A percentile compares a stretch with the other conserved stretches of the same genome.
These are phyloP conservation scores for Podospora tetraspora DNA, from an alignment of 495 filamentous ascomycete genomes.

Conservation along the genomic window DNA sequence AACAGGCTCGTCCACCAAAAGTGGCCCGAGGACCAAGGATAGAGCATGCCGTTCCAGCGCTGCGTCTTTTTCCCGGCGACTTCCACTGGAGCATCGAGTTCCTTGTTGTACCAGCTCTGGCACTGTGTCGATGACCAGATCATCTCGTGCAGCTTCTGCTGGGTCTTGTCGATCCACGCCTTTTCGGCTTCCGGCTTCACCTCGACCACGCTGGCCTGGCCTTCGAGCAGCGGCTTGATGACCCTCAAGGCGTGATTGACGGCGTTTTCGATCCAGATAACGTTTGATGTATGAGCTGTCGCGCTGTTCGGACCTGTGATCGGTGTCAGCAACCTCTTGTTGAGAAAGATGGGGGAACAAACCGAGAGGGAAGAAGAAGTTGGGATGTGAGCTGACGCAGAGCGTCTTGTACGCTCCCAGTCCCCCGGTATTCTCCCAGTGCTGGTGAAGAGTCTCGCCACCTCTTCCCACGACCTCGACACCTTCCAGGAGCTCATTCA, in stretches of 20 bases:
- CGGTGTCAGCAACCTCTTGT: background rate
- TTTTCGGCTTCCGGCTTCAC: slow-evolving; percentile 34
- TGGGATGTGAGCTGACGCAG: slow-evolving; percentile 36
- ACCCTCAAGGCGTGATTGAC: slow-evolving; percentile 33
- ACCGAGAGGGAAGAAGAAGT: slow-evolving; percentile 37
- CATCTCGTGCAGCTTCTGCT: slow-evolving; percentile 22
- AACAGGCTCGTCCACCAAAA: slow-evolving; percentile 10
- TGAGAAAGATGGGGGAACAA: background rate
- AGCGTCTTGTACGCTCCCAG: slow-evolving; percentile 38
- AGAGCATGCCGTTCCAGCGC: slow-evolving; percentile 10
- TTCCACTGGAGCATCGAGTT: background rate
- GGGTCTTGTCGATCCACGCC: slow-evolving; percentile 21
- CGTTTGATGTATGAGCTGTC: slow-evolving; percentile 40
- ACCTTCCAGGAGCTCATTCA: slow-evolving; percentile 27
- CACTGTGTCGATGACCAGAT: slow-evolving; percentile 31
- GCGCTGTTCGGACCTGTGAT: slow-evolving; percentile 37
- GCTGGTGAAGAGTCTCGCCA: slow-evolving; percentile 30
- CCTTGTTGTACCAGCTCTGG: slow-evolving; percentile 39
- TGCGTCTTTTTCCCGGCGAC: background rate
- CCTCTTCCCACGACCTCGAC: slow-evolving; percentile 34
- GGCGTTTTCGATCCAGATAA: slow-evolving; percentile 36
- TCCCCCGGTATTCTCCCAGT: slow-evolving; percentile 34
- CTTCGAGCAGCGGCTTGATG: slow-evolving; percentile 33
- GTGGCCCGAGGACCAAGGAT: slow-evolving; percentile 11
- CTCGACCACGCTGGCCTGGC: slow-evolving; percentile 27